A percentile compares a stretch with the other conserved stretches of the same genome.
These are phyloP conservation scores for Pterocarpus macrocarpus DNA, from an alignment of 306 rosid genomes.

Conservation along the genomic window DNA sequence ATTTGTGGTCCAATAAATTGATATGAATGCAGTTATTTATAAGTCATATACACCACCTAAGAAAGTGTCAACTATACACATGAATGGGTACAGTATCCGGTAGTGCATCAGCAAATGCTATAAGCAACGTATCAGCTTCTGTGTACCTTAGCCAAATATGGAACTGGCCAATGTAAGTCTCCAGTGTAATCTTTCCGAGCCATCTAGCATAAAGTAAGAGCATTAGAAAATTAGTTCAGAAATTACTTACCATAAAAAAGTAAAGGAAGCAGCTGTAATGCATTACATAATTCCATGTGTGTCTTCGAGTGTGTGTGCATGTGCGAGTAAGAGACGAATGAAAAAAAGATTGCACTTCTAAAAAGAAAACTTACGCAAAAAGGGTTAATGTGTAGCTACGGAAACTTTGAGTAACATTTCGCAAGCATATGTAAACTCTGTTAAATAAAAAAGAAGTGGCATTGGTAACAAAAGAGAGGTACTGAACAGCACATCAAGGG, in stretches of 20 bases:
- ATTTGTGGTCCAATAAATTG: constrained; percentile 21
- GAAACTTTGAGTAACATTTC: constrained; percentile 84
- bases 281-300: background rate
- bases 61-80: background rate
- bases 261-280: constrained; percentile 31
- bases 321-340: constrained; percentile 1
- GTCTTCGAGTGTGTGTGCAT: background rate
- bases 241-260: constrained; percentile 35
- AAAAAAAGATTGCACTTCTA: constrained; percentile 33
- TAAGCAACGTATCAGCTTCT: constrained; percentile 33
- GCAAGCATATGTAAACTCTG: constrained; percentile 90
- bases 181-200: constrained; percentile 98
- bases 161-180: constrained; percentile 95
- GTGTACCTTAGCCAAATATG: constrained; percentile 96
- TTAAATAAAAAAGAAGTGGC: constrained; percentile 39
- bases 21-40: background rate
- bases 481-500: constrained; percentile 17
- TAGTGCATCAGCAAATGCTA: constrained; percentile 16
- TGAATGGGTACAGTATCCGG: constrained; percentile 3
- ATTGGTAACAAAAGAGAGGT: constrained; percentile 41
- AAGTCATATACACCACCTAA: background rate
- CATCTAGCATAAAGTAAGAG: constrained; percentile 63
- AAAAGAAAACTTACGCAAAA: constrained; percentile 76
- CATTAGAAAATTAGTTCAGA: constrained; percentile 32
- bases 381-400: constrained; percentile 84